A percentile compares a stretch with the other conserved stretches of the same genome.
Evolutionary conservation across 768 basidiomycete species (phyloP).

Genomic region (Russula lepida): DNA sequence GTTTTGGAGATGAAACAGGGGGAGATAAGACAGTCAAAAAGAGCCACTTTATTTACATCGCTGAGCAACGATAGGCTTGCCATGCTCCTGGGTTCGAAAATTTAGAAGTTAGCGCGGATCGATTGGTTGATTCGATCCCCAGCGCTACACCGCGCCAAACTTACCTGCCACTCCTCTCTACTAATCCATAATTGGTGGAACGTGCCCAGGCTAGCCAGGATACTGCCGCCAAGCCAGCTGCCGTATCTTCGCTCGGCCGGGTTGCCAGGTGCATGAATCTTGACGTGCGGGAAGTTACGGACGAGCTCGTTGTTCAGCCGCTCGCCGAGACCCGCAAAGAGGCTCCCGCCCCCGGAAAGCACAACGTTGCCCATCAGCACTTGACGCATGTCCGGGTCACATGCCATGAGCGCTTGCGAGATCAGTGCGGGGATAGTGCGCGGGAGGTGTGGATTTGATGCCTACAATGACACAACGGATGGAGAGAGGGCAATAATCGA

Average conservation of each 20-base stretch:
- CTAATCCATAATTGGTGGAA: slow-evolving; percentile 98
- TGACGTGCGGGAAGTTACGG: slow-evolving; percentile 73
- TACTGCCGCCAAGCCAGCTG: slow-evolving; percentile 93
- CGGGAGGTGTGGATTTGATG: slow-evolving; percentile 57
- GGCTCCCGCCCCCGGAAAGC: slow-evolving; percentile 87
- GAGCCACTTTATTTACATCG: slow-evolving; percentile 64
- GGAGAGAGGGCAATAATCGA: background rate
- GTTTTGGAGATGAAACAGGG: background rate
- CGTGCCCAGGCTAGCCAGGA: slow-evolving; percentile 88
- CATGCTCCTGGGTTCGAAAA: slow-evolving; percentile 53
- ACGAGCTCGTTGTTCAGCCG: slow-evolving; percentile 70
- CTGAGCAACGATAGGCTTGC: slow-evolving; percentile 73
- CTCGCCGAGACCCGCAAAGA: slow-evolving; percentile 80
- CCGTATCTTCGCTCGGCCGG: slow-evolving; percentile 85
- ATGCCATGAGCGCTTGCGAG: slow-evolving; percentile 66
- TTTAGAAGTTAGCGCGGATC: background rate
- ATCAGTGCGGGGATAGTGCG: slow-evolving; percentile 73
- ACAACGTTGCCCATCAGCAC: slow-evolving; percentile 90
- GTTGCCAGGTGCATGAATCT: slow-evolving; percentile 89
- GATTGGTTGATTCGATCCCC: too few relatives aligned
- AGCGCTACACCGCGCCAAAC: slow-evolving; percentile 22
- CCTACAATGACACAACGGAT: too few relatives aligned
- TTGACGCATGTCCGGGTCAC: slow-evolving; percentile 87
- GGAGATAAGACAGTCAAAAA: background rate
- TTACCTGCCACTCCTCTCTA: slow-evolving; percentile 84